phyloP scores from a whole-genome alignment of 495 filamentous ascomycete species.

The Daldinia loculata region DNA sequence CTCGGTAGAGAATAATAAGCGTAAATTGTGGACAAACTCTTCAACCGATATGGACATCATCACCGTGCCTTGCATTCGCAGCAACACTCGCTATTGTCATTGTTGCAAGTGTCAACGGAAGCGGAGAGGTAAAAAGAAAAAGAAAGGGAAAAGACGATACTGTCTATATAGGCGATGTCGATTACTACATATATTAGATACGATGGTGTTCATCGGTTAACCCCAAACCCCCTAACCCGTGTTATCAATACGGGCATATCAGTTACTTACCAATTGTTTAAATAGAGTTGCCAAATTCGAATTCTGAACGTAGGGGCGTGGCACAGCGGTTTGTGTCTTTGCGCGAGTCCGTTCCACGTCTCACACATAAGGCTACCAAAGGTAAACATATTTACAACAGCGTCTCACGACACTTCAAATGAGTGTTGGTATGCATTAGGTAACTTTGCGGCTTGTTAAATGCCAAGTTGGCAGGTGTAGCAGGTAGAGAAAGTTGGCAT shows the following conservation, averaged over 20 bases:
- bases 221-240: not conserved
- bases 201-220: not conserved
- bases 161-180: not conserved
- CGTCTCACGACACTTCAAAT: not conserved
- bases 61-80: not conserved
- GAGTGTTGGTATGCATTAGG: not conserved
- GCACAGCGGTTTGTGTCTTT: not conserved
- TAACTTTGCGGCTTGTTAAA: conserved; percentile 10
- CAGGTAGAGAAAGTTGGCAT: not conserved
- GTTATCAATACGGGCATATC: not conserved
- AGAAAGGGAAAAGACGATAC: not conserved
- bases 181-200: not conserved
- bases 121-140: not conserved
- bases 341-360: not conserved
- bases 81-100: not conserved
- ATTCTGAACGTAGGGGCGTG: not conserved
- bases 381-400: not conserved
- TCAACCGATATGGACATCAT: not conserved
- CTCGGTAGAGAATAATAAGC: conserved; percentile 19
- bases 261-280: not conserved
- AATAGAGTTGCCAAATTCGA: not conserved
- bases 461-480: conserved; percentile 11
- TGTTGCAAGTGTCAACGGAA: not conserved
- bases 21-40: not conserved
- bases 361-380: not conserved